phyloP scores from a whole-genome alignment of 2,329 filamentous ascomycete species.

The Berkeleyomyces rouxiae region DNA sequence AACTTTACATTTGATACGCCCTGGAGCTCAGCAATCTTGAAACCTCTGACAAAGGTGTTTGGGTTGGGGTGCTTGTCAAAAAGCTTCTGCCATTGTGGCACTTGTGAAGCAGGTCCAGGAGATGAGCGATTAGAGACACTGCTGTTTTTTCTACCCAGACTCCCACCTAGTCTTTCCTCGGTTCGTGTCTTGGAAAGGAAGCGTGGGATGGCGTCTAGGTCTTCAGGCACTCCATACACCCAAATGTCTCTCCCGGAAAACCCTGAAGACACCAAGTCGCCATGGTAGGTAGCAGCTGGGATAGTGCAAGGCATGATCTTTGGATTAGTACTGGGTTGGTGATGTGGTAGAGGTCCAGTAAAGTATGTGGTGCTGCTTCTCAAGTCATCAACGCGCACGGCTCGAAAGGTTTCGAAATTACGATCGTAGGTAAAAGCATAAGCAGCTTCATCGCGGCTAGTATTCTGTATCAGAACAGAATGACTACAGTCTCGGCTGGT shows the following conservation, averaged over 20 bases:
- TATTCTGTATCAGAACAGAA: conserved; percentile 50
- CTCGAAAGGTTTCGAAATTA: conserved; percentile 60
- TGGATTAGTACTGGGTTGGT: conserved; percentile 35
- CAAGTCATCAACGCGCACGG: conserved; percentile 57
- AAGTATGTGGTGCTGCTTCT: conserved; percentile 67
- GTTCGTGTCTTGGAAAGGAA: conserved; percentile 12
- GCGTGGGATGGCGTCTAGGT: conserved; percentile 46
- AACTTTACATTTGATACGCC: conserved; percentile 55
- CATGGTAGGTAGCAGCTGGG: conserved; percentile 50
- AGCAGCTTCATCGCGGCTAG: conserved; percentile 44
- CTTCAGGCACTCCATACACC: conserved; percentile 63
- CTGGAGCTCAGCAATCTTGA: conserved; percentile 45
- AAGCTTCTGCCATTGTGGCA: conserved; percentile 52
- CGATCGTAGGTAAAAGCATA: conserved; percentile 69
- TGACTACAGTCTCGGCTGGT: conserved; percentile 66
- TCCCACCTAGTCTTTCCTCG: conserved; percentile 16
- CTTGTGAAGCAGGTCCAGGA: conserved; percentile 19
- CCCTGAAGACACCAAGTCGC: conserved; percentile 56
- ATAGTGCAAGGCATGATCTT: conserved; percentile 51
- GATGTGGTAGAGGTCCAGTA: conserved; percentile 37
- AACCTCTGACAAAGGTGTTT: conserved; percentile 54
- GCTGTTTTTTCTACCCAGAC: conserved; percentile 23
- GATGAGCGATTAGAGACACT: conserved; percentile 16
- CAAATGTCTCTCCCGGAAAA: conserved; percentile 59
- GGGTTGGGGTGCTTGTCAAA: conserved; percentile 54